phyloP scores from a whole-genome alignment of 2,329 filamentous ascomycete species.

The Parascedosporium putredinis region DNA sequence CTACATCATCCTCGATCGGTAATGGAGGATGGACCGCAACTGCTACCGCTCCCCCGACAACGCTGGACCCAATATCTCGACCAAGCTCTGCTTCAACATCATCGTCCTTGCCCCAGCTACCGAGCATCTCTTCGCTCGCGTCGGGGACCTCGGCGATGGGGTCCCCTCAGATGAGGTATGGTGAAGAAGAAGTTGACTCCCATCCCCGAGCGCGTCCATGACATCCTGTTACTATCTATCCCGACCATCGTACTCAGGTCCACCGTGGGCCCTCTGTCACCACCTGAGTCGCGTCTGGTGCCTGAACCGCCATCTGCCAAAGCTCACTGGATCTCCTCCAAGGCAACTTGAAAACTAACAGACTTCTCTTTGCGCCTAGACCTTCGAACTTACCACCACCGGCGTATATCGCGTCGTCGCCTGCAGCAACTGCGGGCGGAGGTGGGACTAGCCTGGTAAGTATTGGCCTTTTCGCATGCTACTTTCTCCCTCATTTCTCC shows the following conservation, averaged over 20 bases:
- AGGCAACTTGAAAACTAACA: neutral
- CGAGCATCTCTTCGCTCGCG: conserved; percentile 35
- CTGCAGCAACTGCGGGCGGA: conserved; percentile 19
- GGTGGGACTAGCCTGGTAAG: conserved; percentile 20
- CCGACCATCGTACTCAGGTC: too few species aligned
- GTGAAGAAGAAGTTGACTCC: neutral
- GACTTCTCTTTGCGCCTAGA: neutral
- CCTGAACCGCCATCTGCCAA: too few species aligned
- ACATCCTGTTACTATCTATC: too few species aligned
- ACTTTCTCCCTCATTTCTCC: too few species aligned
- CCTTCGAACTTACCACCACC: conserved; percentile 12
- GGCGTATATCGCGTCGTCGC: conserved; percentile 19
- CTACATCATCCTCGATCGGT: conserved; percentile 11
- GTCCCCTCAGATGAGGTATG: conserved; percentile 38
- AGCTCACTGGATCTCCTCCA: too few species aligned
- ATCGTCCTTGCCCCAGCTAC: conserved; percentile 33
- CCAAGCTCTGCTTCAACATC: conserved; percentile 39
- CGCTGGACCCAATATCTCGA: conserved; percentile 37
- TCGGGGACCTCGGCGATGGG: conserved; percentile 27
- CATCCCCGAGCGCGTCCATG: too few species aligned
- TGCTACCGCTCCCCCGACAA: conserved; percentile 27
- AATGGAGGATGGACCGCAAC: conserved; percentile 37
- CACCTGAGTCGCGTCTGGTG: too few species aligned
- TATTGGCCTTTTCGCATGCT: neutral
- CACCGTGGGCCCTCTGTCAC: too few species aligned